Base-by-base conservation (phyloP, 2,329 filamentous ascomycete species). In the Pyricularia sp. region DNA sequence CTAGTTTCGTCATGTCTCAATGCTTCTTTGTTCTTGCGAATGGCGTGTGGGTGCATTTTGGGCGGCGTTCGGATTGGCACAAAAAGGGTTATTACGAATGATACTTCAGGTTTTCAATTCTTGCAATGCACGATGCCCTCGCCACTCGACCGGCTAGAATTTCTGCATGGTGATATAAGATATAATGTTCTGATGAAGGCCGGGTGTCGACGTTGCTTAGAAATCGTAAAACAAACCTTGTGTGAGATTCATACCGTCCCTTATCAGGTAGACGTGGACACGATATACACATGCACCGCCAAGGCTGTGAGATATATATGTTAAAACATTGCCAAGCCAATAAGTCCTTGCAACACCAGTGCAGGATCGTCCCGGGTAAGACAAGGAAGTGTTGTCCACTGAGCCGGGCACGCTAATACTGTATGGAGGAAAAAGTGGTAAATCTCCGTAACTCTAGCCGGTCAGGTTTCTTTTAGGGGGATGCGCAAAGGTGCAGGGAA, bases 1-100 rank as follows among this genome's bases (percentile, higher is more conserved):
- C 86, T 99, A 96, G 87, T 67, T 66, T 68, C 64, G 61, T 66
- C 50, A 42, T 70, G 71, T 71, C 69, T 72, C 74, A 72, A 67
- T 58, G 64, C 28, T 59, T 71, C 71, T 71, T 71, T 66, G 71
- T 73, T 71, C 69, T 58, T 26, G 28, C 36, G 71, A 70, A 71
- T 69, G 73, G 75, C 72, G 70, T 72, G 72, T 30, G 67, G 72
- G 42, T 74, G 72, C 73, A 74, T 73, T 76, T 75, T 73, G 70
- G 67, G 59, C 73, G 75, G 76, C 76, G 76, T 76, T 75, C 72
- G 76, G 76, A 72, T 73, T 75, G 77, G 76, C 75, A 68, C 75
- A 77, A 76, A 76, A 77, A 71, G 72, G 67, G 67, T 63, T 70
- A 69, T 70, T 71, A 71, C 72, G 50, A 70, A 73, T 74, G 71